A percentile compares a stretch with the other conserved stretches of the same genome.
Conservation (phyloP, 306 rosid genomes). For the Abrus pulchellus region DNA sequence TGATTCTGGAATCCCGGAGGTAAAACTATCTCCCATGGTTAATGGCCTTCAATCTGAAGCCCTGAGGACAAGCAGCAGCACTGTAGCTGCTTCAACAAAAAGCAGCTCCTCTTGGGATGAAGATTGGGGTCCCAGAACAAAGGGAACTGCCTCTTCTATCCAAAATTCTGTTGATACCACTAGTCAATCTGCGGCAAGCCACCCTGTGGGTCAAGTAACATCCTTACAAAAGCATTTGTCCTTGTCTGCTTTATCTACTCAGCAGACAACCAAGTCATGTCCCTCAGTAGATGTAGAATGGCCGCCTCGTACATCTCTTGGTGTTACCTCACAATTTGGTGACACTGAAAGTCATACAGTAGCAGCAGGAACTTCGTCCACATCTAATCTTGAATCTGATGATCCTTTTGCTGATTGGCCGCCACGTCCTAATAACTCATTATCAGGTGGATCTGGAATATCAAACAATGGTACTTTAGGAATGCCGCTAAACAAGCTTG, state of each 20-base stretch:
- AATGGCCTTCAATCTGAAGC: constrained; percentile 72
- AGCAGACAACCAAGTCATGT: constrained; percentile 72
- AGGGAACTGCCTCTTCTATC: constrained; percentile 54
- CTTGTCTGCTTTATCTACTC: constrained; percentile 58
- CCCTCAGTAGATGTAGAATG: constrained; percentile 91
- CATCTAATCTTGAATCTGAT: constrained; percentile 64
- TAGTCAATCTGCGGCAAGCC: constrained; percentile 50
- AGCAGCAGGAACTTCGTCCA: constrained; percentile 63
- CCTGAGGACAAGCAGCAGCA: constrained; percentile 51
- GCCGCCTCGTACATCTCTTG: constrained; percentile 79
- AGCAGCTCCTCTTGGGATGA: constrained; percentile 84
- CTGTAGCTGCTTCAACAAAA: constrained; percentile 60
- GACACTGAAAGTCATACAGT: constrained; percentile 65
- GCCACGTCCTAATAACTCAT: constrained; percentile 77
- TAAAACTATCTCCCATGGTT: constrained; percentile 57
- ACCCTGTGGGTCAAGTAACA: constrained; percentile 56
- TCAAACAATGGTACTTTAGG: constrained; percentile 70
- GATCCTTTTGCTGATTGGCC: constrained; percentile 99
- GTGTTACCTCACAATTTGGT: constrained; percentile 58
- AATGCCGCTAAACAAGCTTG: constrained; percentile 54
- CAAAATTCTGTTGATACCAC: constrained; percentile 55
- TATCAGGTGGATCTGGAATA: constrained; percentile 56
- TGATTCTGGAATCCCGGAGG: constrained; percentile 79
- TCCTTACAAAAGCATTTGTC: constrained; percentile 52
- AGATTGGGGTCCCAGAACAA: constrained; percentile 80